A percentile compares a stretch with the other conserved stretches of the same genome.
Evolutionary conservation across 2,329 filamentous ascomycete genomes (phyloP).

Genomic region (Clarireedia homoeocarpa): DNA sequence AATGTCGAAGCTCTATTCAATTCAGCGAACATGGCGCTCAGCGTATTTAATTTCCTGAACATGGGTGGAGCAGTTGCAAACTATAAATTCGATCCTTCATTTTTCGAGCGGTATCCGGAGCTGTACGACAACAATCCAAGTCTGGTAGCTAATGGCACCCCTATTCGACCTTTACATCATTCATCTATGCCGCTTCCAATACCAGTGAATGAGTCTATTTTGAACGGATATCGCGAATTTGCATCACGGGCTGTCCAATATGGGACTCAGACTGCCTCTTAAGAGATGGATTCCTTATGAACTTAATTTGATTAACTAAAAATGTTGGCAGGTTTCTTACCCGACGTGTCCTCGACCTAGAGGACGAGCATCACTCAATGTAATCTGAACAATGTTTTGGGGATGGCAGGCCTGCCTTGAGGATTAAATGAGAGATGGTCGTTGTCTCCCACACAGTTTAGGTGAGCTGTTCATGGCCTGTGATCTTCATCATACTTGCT

Average conservation of each 20-base stretch:
- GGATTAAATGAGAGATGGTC: too few relatives aligned
- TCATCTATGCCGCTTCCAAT: neutral
- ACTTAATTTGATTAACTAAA: too few relatives aligned
- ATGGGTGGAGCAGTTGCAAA: neutral
- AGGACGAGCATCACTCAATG: too few relatives aligned
- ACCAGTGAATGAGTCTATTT: neutral
- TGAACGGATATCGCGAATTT: neutral
- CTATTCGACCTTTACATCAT: neutral
- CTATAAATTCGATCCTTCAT: slow-evolving; percentile 1
- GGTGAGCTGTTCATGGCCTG: too few relatives aligned
- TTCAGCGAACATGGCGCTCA: neutral
- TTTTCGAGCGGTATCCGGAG: slow-evolving; percentile 7
- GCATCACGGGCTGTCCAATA: neutral
- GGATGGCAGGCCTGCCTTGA: too few relatives aligned
- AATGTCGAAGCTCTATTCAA: neutral
- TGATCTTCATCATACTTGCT: too few relatives aligned
- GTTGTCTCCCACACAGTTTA: too few relatives aligned
- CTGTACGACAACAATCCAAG: neutral
- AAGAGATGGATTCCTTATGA: too few relatives aligned
- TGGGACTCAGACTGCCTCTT: too few relatives aligned
- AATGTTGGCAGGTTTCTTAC: too few relatives aligned
- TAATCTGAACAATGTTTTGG: too few relatives aligned
- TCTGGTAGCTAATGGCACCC: neutral
- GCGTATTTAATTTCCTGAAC: neutral
- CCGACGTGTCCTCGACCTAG: too few relatives aligned